These are phyloP conservation scores for Alopecurus myosuroides DNA, from an alignment of 176 grass and related monocot genomes.

Conservation along the genomic window DNA sequence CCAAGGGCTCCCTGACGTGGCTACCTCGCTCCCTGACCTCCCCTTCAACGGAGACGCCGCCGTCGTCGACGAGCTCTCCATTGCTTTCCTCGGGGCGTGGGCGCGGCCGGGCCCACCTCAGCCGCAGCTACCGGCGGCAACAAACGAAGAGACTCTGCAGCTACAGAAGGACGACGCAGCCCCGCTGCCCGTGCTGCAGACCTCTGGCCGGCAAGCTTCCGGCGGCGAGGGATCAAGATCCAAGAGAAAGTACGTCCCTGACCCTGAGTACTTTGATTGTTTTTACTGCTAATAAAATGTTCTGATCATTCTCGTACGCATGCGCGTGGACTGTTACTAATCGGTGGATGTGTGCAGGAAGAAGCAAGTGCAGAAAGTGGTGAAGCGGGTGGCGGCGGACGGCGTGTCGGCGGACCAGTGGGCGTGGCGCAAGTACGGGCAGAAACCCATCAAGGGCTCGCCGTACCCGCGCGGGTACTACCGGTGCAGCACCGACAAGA, in stretches of 20 bases:
- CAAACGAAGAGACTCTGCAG: not conserved
- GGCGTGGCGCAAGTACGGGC: slow-evolving; percentile 97
- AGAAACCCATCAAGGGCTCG: slow-evolving; percentile 96
- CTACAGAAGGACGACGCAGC: not conserved
- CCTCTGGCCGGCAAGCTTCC: not conserved
- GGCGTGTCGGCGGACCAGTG: slow-evolving; percentile 54
- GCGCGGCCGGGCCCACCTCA: not conserved
- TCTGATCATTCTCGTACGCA: not conserved
- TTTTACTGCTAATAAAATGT: not conserved
- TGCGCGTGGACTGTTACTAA: not conserved
- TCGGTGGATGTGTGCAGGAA: slow-evolving; percentile 30
- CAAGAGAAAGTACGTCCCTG: slow-evolving; percentile 58
- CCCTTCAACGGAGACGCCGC: not conserved
- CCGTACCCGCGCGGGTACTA: slow-evolving; percentile 80
- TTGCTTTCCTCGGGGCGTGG: slow-evolving; percentile 26
- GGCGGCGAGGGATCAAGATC: slow-evolving; percentile 19
- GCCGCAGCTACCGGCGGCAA: not conserved
- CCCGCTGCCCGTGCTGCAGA: not conserved
- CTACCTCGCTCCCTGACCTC: not conserved
- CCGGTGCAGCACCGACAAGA: slow-evolving; percentile 68
- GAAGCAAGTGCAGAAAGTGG: slow-evolving; percentile 55
- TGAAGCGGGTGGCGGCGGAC: slow-evolving; percentile 44
- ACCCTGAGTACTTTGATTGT: not conserved
- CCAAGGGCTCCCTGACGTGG: not conserved
- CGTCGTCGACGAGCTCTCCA: slow-evolving; percentile 42